Evolutionary conservation across 108 stramenopile species (phyloP), one percentile per base, ranked within the genome.

Genomic region (Pelagomonas calceolata): DNA sequence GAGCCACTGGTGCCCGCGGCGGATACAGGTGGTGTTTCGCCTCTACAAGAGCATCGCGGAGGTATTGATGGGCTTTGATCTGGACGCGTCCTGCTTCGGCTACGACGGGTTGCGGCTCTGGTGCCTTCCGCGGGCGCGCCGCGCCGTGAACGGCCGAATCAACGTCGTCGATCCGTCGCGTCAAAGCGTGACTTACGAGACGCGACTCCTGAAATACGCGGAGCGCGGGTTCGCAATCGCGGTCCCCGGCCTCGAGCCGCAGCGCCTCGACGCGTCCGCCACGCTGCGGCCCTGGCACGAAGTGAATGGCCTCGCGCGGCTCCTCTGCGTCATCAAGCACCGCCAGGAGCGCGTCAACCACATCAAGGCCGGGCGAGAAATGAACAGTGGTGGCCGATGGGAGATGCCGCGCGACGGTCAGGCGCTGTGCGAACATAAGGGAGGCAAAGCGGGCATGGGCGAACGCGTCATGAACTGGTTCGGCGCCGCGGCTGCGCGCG

Each of bases 181-280:
- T 17, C 81, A 81, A 35, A 76, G 75, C 32, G 81, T 81, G 12
- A 80, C 81, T 31, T 83, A 83, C 78, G 82, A 83, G 66, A 81
- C 69, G 76, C 74, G 82, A 0, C 81, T 83, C 33, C 79, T 76
- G 32, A 83, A 83, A 79, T 83, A 83, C 65, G 81, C 77, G 15
- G 37, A 65, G 72, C 76, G 82, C 32, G 82, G 82, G 37, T 83
- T 70, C 43, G 68, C 69, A 17, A 71, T 75, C 39, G 15, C 75
- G 26, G 70, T 82, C 9, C 73, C 51, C 7, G 36, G 26, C 35
- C 65, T 71, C 32, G 46, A 46, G 18, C 46, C 44, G 30, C 5
- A 34, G 29, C 36, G 70, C 32, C 31, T 78, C 37, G 76, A 74
- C 32, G 77, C 80, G 16, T 78, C 68, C 34, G 39, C n/a, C n/a